These are phyloP conservation scores for Diaporthe citri DNA, from an alignment of 2,329 filamentous ascomycete genomes.

Conservation along the genomic window DNA sequence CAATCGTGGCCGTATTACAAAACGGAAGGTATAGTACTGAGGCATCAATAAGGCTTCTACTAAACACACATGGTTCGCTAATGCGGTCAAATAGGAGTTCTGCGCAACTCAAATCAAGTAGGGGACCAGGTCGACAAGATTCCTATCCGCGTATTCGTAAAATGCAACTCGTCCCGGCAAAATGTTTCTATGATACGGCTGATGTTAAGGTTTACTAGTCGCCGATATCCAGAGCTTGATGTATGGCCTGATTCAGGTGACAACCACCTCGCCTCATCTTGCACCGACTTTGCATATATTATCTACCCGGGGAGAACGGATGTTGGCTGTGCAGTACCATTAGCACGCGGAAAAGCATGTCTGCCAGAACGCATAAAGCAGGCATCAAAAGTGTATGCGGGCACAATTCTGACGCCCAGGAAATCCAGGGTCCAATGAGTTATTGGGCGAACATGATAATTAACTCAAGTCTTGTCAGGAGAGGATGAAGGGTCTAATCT, in stretches of 20 bases:
- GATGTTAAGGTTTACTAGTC: conserved; percentile 11
- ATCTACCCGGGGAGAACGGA: background rate
- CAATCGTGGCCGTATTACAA: background rate
- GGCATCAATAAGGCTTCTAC: background rate
- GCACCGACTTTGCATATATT: background rate
- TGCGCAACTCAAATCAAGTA: conserved; percentile 12
- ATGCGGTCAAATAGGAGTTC: conserved; percentile 11
- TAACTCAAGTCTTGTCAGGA: background rate
- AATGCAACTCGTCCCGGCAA: background rate
- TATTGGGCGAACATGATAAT: background rate
- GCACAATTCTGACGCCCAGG: background rate
- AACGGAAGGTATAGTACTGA: background rate
- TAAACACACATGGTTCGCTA: background rate
- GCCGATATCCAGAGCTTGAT: background rate
- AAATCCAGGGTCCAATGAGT: background rate
- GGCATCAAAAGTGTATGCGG: background rate
- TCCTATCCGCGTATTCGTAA: background rate
- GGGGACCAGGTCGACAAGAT: background rate
- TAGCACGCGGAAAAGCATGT: background rate
- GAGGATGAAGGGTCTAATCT: background rate
- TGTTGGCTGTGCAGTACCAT: background rate
- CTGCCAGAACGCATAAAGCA: background rate
- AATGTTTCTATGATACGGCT: background rate
- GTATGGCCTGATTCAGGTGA: background rate
- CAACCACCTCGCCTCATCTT: background rate